Percentiles rank a stretch among this genome's conserved stretches.
These are phyloP conservation scores for Rhizopus stolonifer DNA, from an alignment of 371 early-diverging fungal genomes.

Conservation along the genomic window DNA sequence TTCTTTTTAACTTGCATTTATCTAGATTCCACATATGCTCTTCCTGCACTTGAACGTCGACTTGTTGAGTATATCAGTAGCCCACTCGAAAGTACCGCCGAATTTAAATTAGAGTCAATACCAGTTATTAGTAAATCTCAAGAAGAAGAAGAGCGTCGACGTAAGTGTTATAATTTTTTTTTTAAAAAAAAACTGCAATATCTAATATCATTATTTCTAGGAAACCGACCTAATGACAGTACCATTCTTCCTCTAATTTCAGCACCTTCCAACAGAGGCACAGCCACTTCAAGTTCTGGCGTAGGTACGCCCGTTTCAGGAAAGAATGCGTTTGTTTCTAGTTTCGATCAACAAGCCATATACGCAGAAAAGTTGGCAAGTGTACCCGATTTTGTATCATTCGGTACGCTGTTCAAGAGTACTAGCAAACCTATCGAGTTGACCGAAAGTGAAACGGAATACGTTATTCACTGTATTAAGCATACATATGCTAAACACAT, in stretches of 20 bases:
- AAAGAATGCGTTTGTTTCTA: neutral
- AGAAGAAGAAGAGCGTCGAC: constrained; percentile 65
- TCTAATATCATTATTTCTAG: constrained; percentile 18
- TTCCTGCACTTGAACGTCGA: constrained; percentile 83
- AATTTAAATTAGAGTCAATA: constrained; percentile 79
- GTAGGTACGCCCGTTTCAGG: neutral
- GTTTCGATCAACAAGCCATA: constrained; percentile 61
- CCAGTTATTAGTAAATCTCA: constrained; percentile 85
- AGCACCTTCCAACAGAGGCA: constrained; percentile 25
- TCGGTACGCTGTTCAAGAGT: constrained; percentile 86
- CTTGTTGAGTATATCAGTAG: constrained; percentile 81
- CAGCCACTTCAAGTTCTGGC: constrained; percentile 5
- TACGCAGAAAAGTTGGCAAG: constrained; percentile 77
- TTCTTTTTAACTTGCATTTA: neutral
- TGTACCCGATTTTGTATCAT: constrained; percentile 80
- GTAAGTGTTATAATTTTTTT: constrained; percentile 23
- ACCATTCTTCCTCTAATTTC: constrained; percentile 22
- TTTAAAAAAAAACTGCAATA: neutral
- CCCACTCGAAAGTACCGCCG: constrained; percentile 55
- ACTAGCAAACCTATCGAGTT: constrained; percentile 75
- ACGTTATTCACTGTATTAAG: constrained; percentile 87
- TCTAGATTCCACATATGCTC: constrained; percentile 79
- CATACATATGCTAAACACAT: constrained; percentile 89
- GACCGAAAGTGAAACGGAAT: constrained; percentile 96
- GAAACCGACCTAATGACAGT: constrained; percentile 30